Evolutionary conservation across 306 rosid genomes (phyloP), one percentile per base, ranked within the genome.

Genomic region (Corylus avellana): DNA sequence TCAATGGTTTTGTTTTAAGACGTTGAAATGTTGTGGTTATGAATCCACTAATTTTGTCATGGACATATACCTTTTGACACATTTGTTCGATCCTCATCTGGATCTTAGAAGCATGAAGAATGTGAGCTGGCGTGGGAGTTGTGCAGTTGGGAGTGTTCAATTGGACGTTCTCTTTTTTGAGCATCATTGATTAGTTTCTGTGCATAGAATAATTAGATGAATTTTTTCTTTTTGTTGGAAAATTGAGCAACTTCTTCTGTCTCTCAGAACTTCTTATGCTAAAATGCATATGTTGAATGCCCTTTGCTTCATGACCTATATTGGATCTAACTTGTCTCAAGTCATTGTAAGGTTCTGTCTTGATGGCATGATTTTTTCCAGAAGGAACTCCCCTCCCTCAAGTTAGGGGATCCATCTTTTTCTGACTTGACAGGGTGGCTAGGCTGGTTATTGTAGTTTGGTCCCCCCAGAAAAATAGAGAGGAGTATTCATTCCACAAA

Each of bases 241-340:
- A 79, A 63, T 59, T 63, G 49, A 39, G 14, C 53, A 39, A 29
- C 55, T 20, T 77, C 25, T 51, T 81, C 76, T 69, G 55, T 51
- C 51, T 73, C 51, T 51, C 27, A 46, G 48, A 76, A 22, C 44
- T 54, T 54, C 12, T 53, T 29, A 14, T 58, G 64, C 62, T 75
- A 20, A 59, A 49, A 73, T 78, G 69, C 50, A 69, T 70, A 76
- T 62, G 27, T 75, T 11, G 74, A 71, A 61, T 47, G n/a, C 68
- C 53, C 32, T 20, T 73, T 62, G 22, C 44, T 47, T 57, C 64
- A 0, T 10, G 64, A 48, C 56, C 6, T n/a, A 77, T 51, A 22
- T 58, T 81, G 39, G 70, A 70, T 61, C 22, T 25, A 63, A 69
- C 49, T 70, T 32, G 14, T 46, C 66, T 72, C 57, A 67, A 72